Base-by-base conservation (phyloP, 805 yeast species). In the Ogataea allantospora region DNA sequence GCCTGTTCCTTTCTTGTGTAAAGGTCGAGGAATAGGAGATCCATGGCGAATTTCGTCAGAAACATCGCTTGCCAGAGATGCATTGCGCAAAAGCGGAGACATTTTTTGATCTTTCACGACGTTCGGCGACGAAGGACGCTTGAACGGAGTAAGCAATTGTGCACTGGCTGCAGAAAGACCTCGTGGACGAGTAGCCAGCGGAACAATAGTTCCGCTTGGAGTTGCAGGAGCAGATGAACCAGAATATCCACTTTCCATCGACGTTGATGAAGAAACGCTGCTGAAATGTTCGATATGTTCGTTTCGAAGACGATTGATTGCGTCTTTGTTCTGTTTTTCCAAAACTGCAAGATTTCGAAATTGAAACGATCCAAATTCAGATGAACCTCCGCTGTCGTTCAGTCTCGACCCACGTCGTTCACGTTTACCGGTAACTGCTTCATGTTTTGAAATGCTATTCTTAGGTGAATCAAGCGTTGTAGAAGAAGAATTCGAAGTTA, bases 301-400 rank as follows among this genome's bases (percentile, higher is more conserved):
- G 20, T 72, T 81, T 54, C 88, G 85, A 55, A 93, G 73, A 46
- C 96, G 68, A 53, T 86, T 85, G 46, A 93, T 88, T 10, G 85
- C 89, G 62, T 89, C 97, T 55, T 87, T 88, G 56, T 93, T 93
- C 7, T 96, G 97, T 52, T 84, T 85, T 51, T 93, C 98, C 39
- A 95, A 71, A 5, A 93, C 93, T 4, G 91, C 81, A 45, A 93
- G 65, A 57, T 93, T 93, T 48, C 96, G 72, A 63, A 86, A 93
- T 42, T 86, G 82, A 61, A 93, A 93, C 4, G 93, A 82, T 0
- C 99, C 99, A 72, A 93, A 93, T 53, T 91, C 91, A 6, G 76
- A 67, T 6, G 70, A 66, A 16, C 68, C 65, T 2, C 83, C 73
- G 40, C 83, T 91, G 35, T 82, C 83, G 36, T 49, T 56, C 43